Evolutionary conservation across 441 rosid species (phyloP).

Genomic region (Gossypium laxum): DNA sequence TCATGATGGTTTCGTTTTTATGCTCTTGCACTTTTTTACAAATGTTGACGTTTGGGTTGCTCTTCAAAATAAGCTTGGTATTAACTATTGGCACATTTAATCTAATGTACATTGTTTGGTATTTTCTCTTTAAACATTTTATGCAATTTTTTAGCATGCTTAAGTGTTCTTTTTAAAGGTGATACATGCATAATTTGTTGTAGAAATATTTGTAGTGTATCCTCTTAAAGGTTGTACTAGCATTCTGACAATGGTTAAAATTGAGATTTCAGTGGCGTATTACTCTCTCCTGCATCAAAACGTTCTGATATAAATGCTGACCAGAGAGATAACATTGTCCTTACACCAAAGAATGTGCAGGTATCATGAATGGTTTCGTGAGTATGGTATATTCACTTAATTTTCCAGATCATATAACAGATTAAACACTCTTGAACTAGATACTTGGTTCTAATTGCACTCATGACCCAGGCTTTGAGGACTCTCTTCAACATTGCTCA

Average conservation of each 20-base stretch:
- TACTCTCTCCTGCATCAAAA: slow-evolving; percentile 70
- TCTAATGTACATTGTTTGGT: neutral
- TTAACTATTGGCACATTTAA: neutral
- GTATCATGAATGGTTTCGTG: slow-evolving; percentile 28
- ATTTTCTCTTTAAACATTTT: neutral
- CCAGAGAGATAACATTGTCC: slow-evolving; percentile 65
- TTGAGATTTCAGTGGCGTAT: slow-evolving; percentile 54
- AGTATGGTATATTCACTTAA: neutral
- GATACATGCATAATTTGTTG: neutral
- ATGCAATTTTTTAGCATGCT: neutral
- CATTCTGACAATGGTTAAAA: slow-evolving; percentile 13
- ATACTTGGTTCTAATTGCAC: slow-evolving; percentile 20
- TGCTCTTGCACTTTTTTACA: neutral
- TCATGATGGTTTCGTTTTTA: neutral
- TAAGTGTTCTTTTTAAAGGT: neutral
- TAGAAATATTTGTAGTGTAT: neutral
- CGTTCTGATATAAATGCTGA: slow-evolving; percentile 65
- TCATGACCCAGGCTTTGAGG: slow-evolving; percentile 63
- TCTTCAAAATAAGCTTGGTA: neutral
- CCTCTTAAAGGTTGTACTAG: neutral
- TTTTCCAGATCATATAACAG: neutral
- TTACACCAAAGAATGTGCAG: slow-evolving; percentile 98
- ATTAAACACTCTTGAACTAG: slow-evolving; percentile 2
- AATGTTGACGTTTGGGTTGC: neutral
- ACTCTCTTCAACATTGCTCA: slow-evolving; percentile 96